Base-by-base conservation (phyloP, 2,329 filamentous ascomycete species). In the Phialemonium atrogriseum region DNA sequence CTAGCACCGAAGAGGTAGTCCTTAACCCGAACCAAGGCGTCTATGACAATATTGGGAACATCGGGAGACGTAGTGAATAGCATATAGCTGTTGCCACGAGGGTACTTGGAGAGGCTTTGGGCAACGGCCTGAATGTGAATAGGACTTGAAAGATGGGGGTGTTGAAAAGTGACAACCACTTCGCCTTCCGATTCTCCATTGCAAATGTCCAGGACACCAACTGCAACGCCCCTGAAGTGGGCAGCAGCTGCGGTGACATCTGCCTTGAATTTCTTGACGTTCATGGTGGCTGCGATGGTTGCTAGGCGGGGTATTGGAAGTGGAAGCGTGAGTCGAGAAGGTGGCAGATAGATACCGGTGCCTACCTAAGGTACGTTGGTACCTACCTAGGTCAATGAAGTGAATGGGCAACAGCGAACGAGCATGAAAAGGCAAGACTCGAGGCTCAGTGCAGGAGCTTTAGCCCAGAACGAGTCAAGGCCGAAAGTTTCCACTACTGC, bases 101-200 rank as follows among this genome's bases (percentile, higher is more conserved):
- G 62, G 36, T 66, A 66, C 1, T 50, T 50, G 24, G 53, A 46
- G 30, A 59, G 30, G 47, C 57, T 42, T 46, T 40, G 22, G 43
- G 55, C 52, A 5, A 63, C 44, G 5, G 59, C 49, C 12, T 51
- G 59, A 7, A 70, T 50, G 14, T 54, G 43, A 5, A 68, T 35
- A 11, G 50, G 39, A 4, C 30, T 13, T 1, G 37, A 23, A 3
- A 59, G 34, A 7, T 30, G 25, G 3, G 47, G 27, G 32, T 58
- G 50, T 8, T 33, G 39, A 38, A 62, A 83, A 5, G 55, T 62
- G 50, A 89, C 81, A 10, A 67, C 68, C 35, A 93, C 64, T 35
- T 83, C 75, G 30, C 82, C 84, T 52, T 89, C 81, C 19, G 82
- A 79, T 5, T 78, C 74, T 11, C 81, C 81, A 21, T 62, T 59